Percentiles rank a stretch among this genome's conserved stretches.
phyloP scores from a whole-genome alignment of 2,329 filamentous ascomycete genomes.

The Tolypocladium tropicale region DNA sequence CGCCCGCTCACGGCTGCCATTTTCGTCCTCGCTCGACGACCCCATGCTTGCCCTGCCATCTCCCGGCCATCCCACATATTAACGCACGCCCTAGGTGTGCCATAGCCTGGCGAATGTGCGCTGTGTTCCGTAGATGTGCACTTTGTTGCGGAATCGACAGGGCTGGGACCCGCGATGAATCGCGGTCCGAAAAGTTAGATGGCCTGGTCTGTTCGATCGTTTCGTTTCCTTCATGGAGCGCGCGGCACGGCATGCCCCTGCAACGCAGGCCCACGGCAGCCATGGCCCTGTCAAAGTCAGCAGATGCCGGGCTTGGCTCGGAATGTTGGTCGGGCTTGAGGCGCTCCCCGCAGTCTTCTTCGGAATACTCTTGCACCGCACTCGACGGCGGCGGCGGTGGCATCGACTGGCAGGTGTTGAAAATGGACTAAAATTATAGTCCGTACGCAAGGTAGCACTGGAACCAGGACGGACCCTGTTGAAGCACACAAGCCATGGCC shows the following conservation, averaged over 20 bases:
- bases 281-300: neutral
- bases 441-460: neutral
- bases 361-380: no score
- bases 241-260: neutral
- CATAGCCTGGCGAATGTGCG: no score
- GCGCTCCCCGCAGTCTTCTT: neutral
- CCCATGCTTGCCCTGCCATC: neutral
- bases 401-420: neutral
- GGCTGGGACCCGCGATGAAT: no score
- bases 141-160: no score
- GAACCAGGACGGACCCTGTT: neutral
- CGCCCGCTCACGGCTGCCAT: neutral
- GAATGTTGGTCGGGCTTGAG: neutral
- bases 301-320: neutral
- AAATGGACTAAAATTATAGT: neutral
- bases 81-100: neutral
- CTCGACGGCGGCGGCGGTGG: neutral
- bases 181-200: no score
- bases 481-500: neutral
- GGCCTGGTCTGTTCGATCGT: neutral
- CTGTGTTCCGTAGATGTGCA: no score
- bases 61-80: neutral
- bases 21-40: neutral
- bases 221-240: neutral
- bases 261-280: neutral